phyloP scores from a whole-genome alignment of 176 grass and related monocot genomes.

The Themeda triandra region DNA sequence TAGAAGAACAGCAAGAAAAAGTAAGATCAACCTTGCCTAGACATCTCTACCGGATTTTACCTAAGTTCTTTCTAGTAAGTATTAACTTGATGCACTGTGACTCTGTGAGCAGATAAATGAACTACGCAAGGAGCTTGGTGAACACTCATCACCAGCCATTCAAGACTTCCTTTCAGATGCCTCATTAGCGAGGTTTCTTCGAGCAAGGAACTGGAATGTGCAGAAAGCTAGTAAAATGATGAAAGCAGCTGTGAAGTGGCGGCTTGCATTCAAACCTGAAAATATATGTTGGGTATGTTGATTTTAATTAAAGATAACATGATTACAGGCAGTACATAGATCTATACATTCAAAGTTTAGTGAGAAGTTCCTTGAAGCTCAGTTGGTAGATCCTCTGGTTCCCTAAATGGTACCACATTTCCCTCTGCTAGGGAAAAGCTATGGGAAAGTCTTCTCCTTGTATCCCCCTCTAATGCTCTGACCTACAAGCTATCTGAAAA shows the following conservation, averaged over 20 bases:
- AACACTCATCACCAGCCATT: conserved; percentile 29
- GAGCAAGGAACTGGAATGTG: conserved; percentile 65
- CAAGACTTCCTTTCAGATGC: conserved; percentile 60
- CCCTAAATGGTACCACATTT: background rate
- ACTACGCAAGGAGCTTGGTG: conserved; percentile 46
- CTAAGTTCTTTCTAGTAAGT: background rate
- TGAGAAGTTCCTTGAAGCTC: background rate
- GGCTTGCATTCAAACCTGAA: conserved; percentile 59
- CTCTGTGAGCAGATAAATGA: conserved; percentile 56
- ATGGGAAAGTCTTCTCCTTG: background rate
- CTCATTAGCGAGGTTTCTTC: conserved; percentile 49
- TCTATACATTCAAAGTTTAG: background rate
- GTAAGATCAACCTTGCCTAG: conserved; percentile 15
- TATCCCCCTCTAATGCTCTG: background rate
- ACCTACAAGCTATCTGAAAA: background rate
- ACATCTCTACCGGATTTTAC: background rate
- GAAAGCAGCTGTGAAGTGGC: conserved; percentile 69
- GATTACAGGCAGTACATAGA: background rate
- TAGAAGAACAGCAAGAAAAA: conserved; percentile 50
- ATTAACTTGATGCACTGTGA: background rate
- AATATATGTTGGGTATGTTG: conserved; percentile 56
- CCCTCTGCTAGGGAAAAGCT: background rate
- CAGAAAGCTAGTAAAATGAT: conserved; percentile 77
- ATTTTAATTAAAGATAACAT: conserved; percentile 1
- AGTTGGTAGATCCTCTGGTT: background rate